phyloP scores from a whole-genome alignment of 129 eudicot genomes.

The Arctium minus region DNA sequence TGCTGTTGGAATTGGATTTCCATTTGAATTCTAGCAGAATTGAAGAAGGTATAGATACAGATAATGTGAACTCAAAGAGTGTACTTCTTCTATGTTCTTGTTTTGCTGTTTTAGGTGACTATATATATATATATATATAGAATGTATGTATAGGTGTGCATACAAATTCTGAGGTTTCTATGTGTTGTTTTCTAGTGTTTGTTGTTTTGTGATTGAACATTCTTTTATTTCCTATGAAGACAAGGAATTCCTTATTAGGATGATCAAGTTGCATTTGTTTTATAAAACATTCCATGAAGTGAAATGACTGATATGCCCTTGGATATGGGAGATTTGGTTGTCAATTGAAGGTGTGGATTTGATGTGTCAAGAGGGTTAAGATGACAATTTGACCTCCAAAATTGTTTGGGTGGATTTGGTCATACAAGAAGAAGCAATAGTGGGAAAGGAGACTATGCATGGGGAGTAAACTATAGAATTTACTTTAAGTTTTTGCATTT shows the following conservation, averaged over 20 bases:
- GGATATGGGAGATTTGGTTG: neutral
- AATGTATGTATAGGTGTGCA: slow-evolving; percentile 17
- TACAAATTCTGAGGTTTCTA: slow-evolving; percentile 43
- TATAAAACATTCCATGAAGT: slow-evolving; percentile 12
- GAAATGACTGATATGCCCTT: slow-evolving; percentile 34
- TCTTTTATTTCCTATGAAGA: slow-evolving; percentile 23
- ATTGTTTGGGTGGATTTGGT: slow-evolving; percentile 27
- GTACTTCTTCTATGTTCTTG: slow-evolving; percentile 22
- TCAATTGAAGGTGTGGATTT: neutral
- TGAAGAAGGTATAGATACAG: neutral
- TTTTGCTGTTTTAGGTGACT: slow-evolving; percentile 26
- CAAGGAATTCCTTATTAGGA: slow-evolving; percentile 17
- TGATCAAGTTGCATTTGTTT: slow-evolving; percentile 24
- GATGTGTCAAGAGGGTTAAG: neutral
- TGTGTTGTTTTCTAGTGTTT: slow-evolving; percentile 44
- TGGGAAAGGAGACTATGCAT: slow-evolving; percentile 13
- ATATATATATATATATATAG: slow-evolving; percentile 11
- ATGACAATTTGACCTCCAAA: slow-evolving; percentile 12
- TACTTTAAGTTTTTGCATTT: neutral
- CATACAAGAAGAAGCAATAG: slow-evolving; percentile 25
- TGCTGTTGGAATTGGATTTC: slow-evolving; percentile 67
- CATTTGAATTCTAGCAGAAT: slow-evolving; percentile 19
- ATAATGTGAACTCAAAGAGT: slow-evolving; percentile 18
- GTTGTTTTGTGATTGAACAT: slow-evolving; percentile 34
- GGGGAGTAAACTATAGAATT: slow-evolving; percentile 22